Base-by-base conservation (phyloP, 176 grass and related monocot genomes). In the Ananas comosus region DNA sequence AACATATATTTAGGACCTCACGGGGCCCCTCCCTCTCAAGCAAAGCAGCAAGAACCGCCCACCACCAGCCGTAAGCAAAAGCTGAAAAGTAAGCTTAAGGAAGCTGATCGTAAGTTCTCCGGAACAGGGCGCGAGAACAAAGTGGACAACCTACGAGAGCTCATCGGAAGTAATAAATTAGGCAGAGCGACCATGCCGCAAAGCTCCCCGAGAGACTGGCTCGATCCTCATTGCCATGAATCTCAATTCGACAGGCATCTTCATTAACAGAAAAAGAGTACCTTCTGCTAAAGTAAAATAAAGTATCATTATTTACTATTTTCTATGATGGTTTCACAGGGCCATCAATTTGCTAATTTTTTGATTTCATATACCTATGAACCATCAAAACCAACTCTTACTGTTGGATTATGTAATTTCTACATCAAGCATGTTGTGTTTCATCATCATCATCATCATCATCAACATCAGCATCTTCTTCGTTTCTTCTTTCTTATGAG, bases 1-100 rank as follows among this genome's bases (percentile, higher is more conserved):
- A 96, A 67, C 69, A 82, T 96, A 18, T 91, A 96, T 80, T 81
- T 96, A 18, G 92, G 88, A 69, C 92, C 92, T 48, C 92, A 96
- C 81, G 85, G 92, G 3, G 92, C 88, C 53, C 83, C 88, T 0
- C 85, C 82, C 70, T 80, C 84, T 57, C 78, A 78, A 76, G 78
- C 65, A 3, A 96, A 96, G 83, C 86, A 84, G 71, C 76, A 81
- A 82, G 92, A 77, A n/a, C 67, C 78, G 13, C 64, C 75, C 50
- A 52, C 27, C 12, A 51, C 74, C 48, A 70, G 74, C 51, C 57
- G 49, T 49, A 80, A 83, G 59, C 67, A 63, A 63, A 82, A 80
- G 9, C 82, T 81, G 8, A 96, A 88, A 80, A 82, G 82, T 68
- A 96, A 91, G 68, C 66, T 47, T 19, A 88, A 70, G 72, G 86